These are phyloP conservation scores for Ceratocystis lukuohia DNA, from an alignment of 2,329 filamentous ascomycete genomes.

Conservation along the genomic window DNA sequence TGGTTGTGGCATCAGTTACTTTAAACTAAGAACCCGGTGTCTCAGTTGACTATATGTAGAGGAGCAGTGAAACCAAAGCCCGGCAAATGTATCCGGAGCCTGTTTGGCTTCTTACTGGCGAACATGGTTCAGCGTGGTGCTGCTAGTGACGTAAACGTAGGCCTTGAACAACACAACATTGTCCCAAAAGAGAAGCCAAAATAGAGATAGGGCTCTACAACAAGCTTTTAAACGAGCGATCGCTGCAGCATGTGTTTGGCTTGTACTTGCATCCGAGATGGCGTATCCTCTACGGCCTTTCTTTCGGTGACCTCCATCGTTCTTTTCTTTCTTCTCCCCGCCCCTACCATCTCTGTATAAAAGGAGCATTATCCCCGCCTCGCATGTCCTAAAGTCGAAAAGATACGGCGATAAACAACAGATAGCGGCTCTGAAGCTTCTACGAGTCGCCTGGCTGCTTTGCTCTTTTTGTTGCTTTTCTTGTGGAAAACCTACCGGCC, in stretches of 20 bases:
- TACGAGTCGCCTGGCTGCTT: background rate
- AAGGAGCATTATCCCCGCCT: background rate
- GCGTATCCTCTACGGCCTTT: no score
- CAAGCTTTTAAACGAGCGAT: no score
- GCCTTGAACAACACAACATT: background rate
- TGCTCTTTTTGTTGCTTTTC: background rate
- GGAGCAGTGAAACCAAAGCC: background rate
- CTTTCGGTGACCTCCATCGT: no score
- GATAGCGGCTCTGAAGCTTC: background rate
- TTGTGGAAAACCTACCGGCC: no score
- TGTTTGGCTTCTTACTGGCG: background rate
- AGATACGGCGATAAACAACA: background rate
- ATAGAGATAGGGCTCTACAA: background rate
- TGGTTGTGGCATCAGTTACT: background rate
- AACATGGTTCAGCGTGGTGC: no score
- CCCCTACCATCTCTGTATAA: background rate
- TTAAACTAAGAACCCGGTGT: background rate
- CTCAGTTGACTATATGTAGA: background rate
- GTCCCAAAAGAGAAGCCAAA: background rate
- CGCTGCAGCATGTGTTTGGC: no score
- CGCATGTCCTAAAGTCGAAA: background rate
- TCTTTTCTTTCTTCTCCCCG: no score
- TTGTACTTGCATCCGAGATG: no score
- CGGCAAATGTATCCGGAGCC: background rate
- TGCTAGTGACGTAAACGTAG: background rate